phyloP scores from a whole-genome alignment of 176 grass and related monocot genomes.

The Oryza brachyantha region DNA sequence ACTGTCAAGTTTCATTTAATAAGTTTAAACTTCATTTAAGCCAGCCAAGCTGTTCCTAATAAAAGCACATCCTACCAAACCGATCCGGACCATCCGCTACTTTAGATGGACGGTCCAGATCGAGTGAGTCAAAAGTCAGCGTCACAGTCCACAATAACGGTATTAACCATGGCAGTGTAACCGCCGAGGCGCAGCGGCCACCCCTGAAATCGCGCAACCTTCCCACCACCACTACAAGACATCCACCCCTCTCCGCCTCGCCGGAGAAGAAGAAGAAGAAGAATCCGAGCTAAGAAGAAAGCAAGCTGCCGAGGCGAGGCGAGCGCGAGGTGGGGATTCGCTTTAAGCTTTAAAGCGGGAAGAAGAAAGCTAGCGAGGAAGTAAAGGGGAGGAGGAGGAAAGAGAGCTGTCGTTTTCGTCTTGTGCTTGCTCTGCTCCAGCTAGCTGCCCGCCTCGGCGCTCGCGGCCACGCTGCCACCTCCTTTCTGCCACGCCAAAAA shows the following conservation, averaged over 20 bases:
- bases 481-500: constrained; percentile 15
- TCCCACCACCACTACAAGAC: background rate
- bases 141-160: too few species aligned
- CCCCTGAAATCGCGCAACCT: background rate
- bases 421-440: too few species aligned
- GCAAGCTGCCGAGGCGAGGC: background rate
- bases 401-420: constrained; percentile 29
- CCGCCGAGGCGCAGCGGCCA: too few species aligned
- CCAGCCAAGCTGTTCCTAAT: background rate
- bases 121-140: background rate
- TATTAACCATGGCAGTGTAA: background rate
- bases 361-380: background rate
- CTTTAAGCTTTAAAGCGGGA: constrained; percentile 30
- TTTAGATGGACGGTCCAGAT: background rate
- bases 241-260: background rate
- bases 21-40: too few species aligned
- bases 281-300: background rate
- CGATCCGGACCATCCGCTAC: background rate
- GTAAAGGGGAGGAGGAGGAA: background rate
- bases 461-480: background rate
- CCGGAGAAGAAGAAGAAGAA: background rate
- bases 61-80: background rate
- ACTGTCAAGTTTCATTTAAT: too few species aligned
- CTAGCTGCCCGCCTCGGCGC: background rate
- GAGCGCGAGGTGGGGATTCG: background rate